phyloP scores from a whole-genome alignment of 495 filamentous ascomycete genomes.

The Penicillium subrubescens region DNA sequence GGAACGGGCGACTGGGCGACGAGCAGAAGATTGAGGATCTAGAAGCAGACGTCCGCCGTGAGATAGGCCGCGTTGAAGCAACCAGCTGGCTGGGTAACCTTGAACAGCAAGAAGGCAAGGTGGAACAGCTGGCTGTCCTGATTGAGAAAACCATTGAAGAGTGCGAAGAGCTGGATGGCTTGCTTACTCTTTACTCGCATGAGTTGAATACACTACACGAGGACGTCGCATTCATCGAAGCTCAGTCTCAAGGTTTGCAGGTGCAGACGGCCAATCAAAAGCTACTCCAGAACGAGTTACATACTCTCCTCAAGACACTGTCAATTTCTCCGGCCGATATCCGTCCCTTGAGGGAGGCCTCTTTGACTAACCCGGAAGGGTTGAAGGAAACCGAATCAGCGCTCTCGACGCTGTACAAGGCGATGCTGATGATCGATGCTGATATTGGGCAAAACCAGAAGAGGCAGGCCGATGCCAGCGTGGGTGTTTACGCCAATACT shows the following conservation, averaged over 20 bases:
- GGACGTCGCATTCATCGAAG: slow-evolving; percentile 95
- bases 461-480: slow-evolving; percentile 50
- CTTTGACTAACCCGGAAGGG: slow-evolving; percentile 68
- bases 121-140: slow-evolving; percentile 77
- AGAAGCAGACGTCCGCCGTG: slow-evolving; percentile 79
- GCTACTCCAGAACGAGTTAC: slow-evolving; percentile 83
- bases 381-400: slow-evolving; percentile 74
- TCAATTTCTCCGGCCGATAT: slow-evolving; percentile 79
- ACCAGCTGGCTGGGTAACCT: slow-evolving; percentile 89
- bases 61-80: slow-evolving; percentile 86
- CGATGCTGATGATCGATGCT: slow-evolving; percentile 93
- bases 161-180: slow-evolving; percentile 92
- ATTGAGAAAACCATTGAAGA: slow-evolving; percentile 88
- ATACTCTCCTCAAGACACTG: slow-evolving; percentile 78
- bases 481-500: slow-evolving; percentile 67
- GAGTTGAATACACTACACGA: slow-evolving; percentile 92
- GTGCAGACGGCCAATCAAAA: slow-evolving; percentile 98
- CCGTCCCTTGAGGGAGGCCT: slow-evolving; percentile 69
- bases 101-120: slow-evolving; percentile 85
- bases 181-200: slow-evolving; percentile 90
- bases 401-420: slow-evolving; percentile 82
- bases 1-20: slow-evolving; percentile 74
- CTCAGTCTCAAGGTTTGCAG: slow-evolving; percentile 93
- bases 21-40: slow-evolving; percentile 78
- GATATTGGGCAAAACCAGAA: slow-evolving; percentile 60